These are phyloP conservation scores for Nosema muscidifuracis DNA, from an alignment of 371 early-diverging fungal genomes.

Conservation along the genomic window DNA sequence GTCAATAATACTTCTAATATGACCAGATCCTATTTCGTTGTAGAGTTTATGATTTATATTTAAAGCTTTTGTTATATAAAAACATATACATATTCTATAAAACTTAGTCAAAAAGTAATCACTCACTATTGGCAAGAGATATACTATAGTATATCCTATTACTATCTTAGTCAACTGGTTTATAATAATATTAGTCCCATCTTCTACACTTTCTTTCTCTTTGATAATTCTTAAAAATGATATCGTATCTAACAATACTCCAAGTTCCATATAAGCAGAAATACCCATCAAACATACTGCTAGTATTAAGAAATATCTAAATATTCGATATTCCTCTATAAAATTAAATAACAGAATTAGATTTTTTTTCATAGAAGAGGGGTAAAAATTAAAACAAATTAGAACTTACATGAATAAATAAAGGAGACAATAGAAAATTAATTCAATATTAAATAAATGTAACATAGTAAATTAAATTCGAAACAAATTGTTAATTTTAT, in stretches of 20 bases:
- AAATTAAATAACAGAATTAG: background rate
- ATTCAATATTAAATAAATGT: too few relatives aligned
- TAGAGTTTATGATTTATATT: conserved; percentile 16
- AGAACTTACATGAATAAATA: too few relatives aligned
- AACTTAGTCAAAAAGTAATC: background rate
- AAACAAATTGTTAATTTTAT: too few relatives aligned
- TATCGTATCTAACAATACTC: background rate
- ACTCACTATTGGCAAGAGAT: background rate
- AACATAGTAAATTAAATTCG: too few relatives aligned
- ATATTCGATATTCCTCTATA: background rate
- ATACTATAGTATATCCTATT: background rate
- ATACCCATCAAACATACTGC: background rate
- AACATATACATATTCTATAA: background rate
- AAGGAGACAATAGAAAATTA: too few relatives aligned
- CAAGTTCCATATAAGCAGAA: background rate
- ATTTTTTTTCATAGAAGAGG: background rate
- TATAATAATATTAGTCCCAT: background rate
- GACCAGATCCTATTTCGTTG: background rate
- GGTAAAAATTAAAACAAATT: too few relatives aligned
- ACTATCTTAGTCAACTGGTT: background rate
- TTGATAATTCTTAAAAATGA: background rate
- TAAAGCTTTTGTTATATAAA: conserved; percentile 22
- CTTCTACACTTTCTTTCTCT: background rate
- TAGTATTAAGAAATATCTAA: background rate
- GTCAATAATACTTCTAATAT: background rate